Base-by-base conservation (phyloP, 139 green algal species). In the Chlamydomonas asymmetrica region DNA sequence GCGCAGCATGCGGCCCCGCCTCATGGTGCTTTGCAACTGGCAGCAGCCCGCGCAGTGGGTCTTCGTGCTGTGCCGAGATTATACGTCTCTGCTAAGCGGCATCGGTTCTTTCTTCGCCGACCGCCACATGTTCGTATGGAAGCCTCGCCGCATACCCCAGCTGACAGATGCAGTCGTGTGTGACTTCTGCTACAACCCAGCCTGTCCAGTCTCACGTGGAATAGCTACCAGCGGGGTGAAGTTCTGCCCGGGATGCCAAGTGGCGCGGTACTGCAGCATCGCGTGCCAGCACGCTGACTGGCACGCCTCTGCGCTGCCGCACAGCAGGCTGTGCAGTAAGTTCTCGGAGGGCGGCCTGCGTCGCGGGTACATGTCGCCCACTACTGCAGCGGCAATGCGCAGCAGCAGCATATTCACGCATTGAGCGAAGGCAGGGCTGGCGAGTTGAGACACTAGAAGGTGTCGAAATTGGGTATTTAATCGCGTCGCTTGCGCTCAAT, bases 321-420 rank as follows among this genome's bases (percentile, higher is more conserved):
- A 75, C 50, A 66, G 68, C 68, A 45, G 68, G 54, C 45, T 75
- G 34, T 75, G 68, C 54, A n/a, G n/a, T n/a, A n/a, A n/a, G n/a
- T n/a, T n/a, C n/a, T n/a, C n/a, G n/a, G n/a, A n/a, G n/a, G n/a
- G n/a, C n/a, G n/a, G n/a, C n/a, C n/a, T n/a, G n/a, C n/a, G n/a
- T n/a, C n/a, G n/a, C n/a, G n/a, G n/a, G n/a, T n/a, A n/a, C n/a
- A n/a, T n/a, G n/a, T n/a, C n/a, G n/a, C n/a, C n/a, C n/a, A n/a
- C n/a, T n/a, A n/a, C n/a, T n/a, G n/a, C n/a, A n/a, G n/a, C n/a
- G n/a, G n/a, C n/a, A n/a, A n/a, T n/a, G n/a, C n/a, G n/a, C n/a
- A n/a, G n/a, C n/a, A n/a, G n/a, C n/a, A n/a, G n/a, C n/a, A n/a
- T n/a, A n/a, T n/a, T n/a, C n/a, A n/a, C n/a, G n/a, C n/a, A n/a